These are phyloP conservation scores for Collybia sp. DNA, from an alignment of 768 basidiomycete species.

Conservation along the genomic window DNA sequence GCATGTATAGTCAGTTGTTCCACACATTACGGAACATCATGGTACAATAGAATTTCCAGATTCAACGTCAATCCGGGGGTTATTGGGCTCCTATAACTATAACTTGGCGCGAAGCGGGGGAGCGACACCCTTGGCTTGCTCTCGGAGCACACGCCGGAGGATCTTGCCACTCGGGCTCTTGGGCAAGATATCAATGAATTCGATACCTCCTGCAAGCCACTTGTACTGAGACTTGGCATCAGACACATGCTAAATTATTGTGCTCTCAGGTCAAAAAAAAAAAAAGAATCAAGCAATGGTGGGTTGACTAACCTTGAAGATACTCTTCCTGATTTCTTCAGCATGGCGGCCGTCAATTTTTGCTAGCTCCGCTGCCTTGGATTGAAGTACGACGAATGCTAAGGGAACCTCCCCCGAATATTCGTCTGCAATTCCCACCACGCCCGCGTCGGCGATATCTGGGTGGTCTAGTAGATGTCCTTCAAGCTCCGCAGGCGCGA, in stretches of 20 bases:
- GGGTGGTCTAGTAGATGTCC: slow-evolving; percentile 58
- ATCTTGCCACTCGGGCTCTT: slow-evolving; percentile 71
- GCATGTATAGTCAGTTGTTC: too few species aligned
- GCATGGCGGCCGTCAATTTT: slow-evolving; percentile 25
- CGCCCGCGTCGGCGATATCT: slow-evolving; percentile 57
- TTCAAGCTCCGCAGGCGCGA: slow-evolving; percentile 65
- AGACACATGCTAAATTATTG: slow-evolving; percentile 41
- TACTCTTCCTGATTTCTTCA: slow-evolving; percentile 34
- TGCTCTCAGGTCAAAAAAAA: neutral
- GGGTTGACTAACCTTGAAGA: slow-evolving; percentile 47
- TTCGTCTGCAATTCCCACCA: slow-evolving; percentile 67
- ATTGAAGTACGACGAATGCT: slow-evolving; percentile 59
- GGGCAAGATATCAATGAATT: slow-evolving; percentile 57
- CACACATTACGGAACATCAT: too few species aligned
- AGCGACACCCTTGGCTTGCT: slow-evolving; percentile 30
- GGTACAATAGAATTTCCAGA: too few species aligned
- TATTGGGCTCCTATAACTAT: neutral
- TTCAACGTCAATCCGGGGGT: too few species aligned
- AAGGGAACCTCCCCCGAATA: slow-evolving; percentile 76
- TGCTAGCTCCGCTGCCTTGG: slow-evolving; percentile 31
- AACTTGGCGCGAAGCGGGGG: neutral
- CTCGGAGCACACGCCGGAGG: slow-evolving; percentile 42
- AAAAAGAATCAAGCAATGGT: neutral
- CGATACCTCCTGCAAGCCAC: slow-evolving; percentile 54
- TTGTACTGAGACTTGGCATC: slow-evolving; percentile 60